Percentiles rank a stretch among this genome's conserved stretches.
Conservation (phyloP, 352 stramenopile genomes). For the Phytophthora macrochlamydospora region DNA sequence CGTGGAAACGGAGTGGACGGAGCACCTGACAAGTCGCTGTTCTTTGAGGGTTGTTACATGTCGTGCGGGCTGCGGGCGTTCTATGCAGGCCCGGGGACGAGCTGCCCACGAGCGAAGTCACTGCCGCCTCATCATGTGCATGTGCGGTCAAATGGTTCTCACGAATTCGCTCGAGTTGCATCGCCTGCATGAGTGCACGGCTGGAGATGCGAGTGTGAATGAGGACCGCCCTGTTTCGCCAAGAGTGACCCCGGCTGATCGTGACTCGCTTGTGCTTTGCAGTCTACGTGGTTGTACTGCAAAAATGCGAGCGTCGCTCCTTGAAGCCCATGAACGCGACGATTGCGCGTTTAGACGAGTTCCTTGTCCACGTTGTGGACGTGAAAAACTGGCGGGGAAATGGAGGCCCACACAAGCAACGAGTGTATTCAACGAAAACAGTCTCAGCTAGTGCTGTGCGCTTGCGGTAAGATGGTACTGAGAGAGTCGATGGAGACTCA, state of each 20-base stretch:
- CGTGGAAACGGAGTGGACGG: constrained; percentile 24
- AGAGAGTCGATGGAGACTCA: constrained; percentile 54
- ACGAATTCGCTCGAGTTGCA: constrained; percentile 58
- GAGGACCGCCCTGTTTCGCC: constrained; percentile 6
- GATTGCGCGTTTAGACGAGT: constrained; percentile 56
- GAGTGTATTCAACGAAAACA: constrained; percentile 37
- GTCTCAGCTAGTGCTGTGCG: constrained; percentile 54
- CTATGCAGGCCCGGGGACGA: constrained; percentile 54
- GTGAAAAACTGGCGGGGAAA: constrained; percentile 37
- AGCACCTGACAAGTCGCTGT: constrained; percentile 40
- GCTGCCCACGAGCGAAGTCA: constrained; percentile 74
- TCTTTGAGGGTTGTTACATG: constrained; percentile 55
- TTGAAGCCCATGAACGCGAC: constrained; percentile 18
- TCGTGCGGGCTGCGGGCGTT: constrained; percentile 53
- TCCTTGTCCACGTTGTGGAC: constrained; percentile 49
- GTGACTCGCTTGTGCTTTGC: constrained; percentile 15
- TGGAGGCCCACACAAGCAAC: constrained; percentile 54
- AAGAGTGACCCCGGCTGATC: constrained; percentile 9
- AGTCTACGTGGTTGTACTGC: constrained; percentile 13
- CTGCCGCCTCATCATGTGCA: constrained; percentile 66
- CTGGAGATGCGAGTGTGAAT: constrained; percentile 14
- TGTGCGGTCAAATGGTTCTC: constrained; percentile 70
- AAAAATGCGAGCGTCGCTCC: constrained; percentile 11
- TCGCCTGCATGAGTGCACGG: constrained; percentile 54
- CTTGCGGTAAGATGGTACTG: constrained; percentile 68